Base-by-base conservation (phyloP, 2,329 filamentous ascomycete species). In the Pochonia chlamydosporia region DNA sequence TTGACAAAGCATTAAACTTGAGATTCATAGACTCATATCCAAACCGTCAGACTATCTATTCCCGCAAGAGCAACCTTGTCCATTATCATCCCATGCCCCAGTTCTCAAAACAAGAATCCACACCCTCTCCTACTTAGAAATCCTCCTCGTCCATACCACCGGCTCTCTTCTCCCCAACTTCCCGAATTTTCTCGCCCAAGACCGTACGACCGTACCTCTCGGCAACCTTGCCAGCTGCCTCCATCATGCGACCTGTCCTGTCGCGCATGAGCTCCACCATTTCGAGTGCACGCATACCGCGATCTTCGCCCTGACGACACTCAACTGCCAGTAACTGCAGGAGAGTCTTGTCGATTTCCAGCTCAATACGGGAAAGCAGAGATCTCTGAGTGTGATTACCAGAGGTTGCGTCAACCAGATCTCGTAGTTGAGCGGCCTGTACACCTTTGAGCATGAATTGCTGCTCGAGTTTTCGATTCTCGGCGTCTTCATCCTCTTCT, bases 201-300 rank as follows among this genome's bases (percentile, higher is more conserved):
- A 96, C 79, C 35, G 79, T 77, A 51, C 87, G 75, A 9, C 87
- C 87, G 69, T 95, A 99, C 56, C 92, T 76, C 62, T 86, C 81
- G 8, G 93, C 93, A 43, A 99, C 81, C 75, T 95, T 96, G 48
- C 83, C 81, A 2, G 93, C 93, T 4, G 92, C 87, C 64, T 96
- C 90, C 49, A 96, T 68, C 88, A 96, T 96, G 64, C 87, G 85
- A 16, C 92, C 92, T 50, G 81, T 87, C 40, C 82, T 76, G 69
- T 97, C 91, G 39, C 79, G 79, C 84, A 99, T 87, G 59, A 99
- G 73, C 52, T 79, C 76, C 25, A 95, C 93, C 59, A 97, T 79
- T 69, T 99, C 95, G 30, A 99, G 72, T 1, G 92, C 92, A 56
- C 92, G 89, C 89, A 96, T 96, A 5, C 91, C 92, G 25, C 87